Evolutionary conservation across 805 yeast genomes (phyloP).

Genomic region (Saturnispora besseyi): DNA sequence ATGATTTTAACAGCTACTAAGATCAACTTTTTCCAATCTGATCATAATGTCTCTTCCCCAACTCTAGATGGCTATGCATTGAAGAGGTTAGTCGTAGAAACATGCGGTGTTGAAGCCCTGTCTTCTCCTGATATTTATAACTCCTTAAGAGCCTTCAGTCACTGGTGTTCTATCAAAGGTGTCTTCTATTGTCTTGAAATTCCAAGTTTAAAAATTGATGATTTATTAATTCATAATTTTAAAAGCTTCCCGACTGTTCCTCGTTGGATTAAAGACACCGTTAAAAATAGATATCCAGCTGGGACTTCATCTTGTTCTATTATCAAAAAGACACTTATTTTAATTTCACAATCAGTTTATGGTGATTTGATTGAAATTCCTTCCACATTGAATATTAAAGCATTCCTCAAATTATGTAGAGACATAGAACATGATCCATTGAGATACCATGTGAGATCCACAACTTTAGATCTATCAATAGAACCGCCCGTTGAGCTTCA

Average conservation of each 20-base stretch:
- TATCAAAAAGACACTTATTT: constrained; percentile 31
- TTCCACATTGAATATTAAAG: constrained; percentile 17
- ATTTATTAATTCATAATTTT: constrained; percentile 26
- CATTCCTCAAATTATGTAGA: constrained; percentile 34
- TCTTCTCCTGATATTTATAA: constrained; percentile 34
- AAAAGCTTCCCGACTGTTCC: constrained; percentile 35
- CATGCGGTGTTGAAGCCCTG: constrained; percentile 32
- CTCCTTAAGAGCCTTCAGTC: constrained; percentile 42
- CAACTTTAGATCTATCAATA: constrained; percentile 15
- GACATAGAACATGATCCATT: constrained; percentile 41
- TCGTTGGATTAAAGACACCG: constrained; percentile 31
- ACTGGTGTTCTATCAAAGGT: constrained; percentile 47
- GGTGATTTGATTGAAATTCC: constrained; percentile 35
- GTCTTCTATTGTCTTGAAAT: constrained; percentile 33
- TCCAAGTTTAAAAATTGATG: constrained; percentile 31
- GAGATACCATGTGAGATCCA: constrained; percentile 37
- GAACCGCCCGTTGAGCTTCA: constrained; percentile 13
- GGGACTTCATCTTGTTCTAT: constrained; percentile 42
- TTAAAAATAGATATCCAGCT: constrained; percentile 41
- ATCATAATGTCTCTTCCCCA: constrained; percentile 43
- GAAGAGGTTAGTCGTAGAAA: constrained; percentile 30
- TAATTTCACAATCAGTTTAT: constrained; percentile 28
- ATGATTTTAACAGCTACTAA: constrained; percentile 37
- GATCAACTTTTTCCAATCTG: constrained; percentile 46
- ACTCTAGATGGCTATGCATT: constrained; percentile 38